These are phyloP conservation scores for Parathielavia hyrcaniae DNA, from an alignment of 495 filamentous ascomycete species.

Conservation along the genomic window DNA sequence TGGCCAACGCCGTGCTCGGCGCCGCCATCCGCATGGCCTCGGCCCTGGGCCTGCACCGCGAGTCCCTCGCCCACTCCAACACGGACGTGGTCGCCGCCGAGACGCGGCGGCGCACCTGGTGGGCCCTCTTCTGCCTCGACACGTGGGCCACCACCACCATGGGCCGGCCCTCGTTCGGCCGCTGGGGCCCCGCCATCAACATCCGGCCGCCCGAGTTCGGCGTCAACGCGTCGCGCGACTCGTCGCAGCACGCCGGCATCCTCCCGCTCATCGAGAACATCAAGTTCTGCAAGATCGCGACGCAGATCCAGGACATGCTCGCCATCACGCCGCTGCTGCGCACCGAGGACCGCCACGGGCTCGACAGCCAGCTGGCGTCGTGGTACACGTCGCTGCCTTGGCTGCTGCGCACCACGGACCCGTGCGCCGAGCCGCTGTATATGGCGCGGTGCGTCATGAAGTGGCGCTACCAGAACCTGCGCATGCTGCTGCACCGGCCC, in stretches of 20 bases:
- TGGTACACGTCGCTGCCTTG: constrained; percentile 70
- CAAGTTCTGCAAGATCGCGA: constrained; percentile 73
- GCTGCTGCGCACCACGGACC: constrained; percentile 61
- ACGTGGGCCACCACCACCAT: constrained; percentile 72
- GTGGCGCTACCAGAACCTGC: constrained; percentile 73
- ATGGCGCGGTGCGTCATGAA: constrained; percentile 71
- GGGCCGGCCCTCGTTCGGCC: constrained; percentile 70
- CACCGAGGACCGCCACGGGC: constrained; percentile 55
- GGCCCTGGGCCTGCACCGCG: constrained; percentile 68
- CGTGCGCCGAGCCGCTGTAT: constrained; percentile 63
- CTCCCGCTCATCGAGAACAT: constrained; percentile 71
- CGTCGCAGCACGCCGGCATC: constrained; percentile 55
- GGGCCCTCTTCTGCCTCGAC: constrained; percentile 73
- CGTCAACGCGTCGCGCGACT: constrained; percentile 44
- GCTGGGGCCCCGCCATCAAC: constrained; percentile 67
- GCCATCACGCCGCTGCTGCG: constrained; percentile 61
- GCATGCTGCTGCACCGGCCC: constrained; percentile 73
- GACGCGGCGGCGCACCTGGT: constrained; percentile 68
- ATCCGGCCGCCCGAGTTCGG: constrained; percentile 58
- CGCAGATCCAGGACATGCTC: constrained; percentile 68
- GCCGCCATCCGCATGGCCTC: constrained; percentile 65
- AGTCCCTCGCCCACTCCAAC: constrained; percentile 52
- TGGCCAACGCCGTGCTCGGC: constrained; percentile 61
- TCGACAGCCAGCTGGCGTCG: constrained; percentile 61
- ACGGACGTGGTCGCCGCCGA: constrained; percentile 53